These are phyloP conservation scores for Boletus sensibilis DNA, from an alignment of 768 basidiomycete species.

Conservation along the genomic window DNA sequence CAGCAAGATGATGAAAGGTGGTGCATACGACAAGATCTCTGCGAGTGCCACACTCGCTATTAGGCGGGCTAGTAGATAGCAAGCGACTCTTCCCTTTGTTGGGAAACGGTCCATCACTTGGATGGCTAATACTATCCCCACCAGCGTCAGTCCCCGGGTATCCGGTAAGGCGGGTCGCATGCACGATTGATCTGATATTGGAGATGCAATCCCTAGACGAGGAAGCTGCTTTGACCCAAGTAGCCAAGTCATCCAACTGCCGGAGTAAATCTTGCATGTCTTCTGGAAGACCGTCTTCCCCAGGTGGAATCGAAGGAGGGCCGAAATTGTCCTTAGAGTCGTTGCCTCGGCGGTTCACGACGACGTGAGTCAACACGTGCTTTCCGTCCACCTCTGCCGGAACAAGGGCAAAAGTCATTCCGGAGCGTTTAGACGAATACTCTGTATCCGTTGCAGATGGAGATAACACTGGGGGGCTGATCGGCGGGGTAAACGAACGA, in stretches of 20 bases:
- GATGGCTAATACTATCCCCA: background rate
- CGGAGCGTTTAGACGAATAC: slow-evolving; percentile 19
- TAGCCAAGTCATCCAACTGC: slow-evolving; percentile 30
- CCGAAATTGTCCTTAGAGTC: background rate
- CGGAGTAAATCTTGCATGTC: slow-evolving; percentile 29
- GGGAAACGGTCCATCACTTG: background rate
- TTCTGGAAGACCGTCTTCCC: slow-evolving; percentile 21
- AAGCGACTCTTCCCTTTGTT: slow-evolving; percentile 27
- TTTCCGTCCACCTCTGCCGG: slow-evolving; percentile 13
- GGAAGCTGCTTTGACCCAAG: slow-evolving; percentile 26
- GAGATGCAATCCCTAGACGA: slow-evolving; percentile 8
- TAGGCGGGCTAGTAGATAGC: background rate
- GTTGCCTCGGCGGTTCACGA: slow-evolving; percentile 4
- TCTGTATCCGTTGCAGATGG: background rate
- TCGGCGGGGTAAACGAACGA: slow-evolving; percentile 17
- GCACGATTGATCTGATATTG: background rate
- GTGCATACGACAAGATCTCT: slow-evolving; percentile 13
- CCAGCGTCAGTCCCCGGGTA: background rate
- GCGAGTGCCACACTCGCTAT: background rate
- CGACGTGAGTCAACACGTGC: slow-evolving; percentile 17
- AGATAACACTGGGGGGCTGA: slow-evolving; percentile 14
- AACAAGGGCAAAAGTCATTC: slow-evolving; percentile 15
- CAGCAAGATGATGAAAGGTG: background rate
- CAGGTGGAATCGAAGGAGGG: background rate
- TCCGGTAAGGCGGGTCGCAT: background rate